These are phyloP conservation scores for Zasmidium cellare DNA, from an alignment of 2,329 filamentous ascomycete species.

Conservation along the genomic window DNA sequence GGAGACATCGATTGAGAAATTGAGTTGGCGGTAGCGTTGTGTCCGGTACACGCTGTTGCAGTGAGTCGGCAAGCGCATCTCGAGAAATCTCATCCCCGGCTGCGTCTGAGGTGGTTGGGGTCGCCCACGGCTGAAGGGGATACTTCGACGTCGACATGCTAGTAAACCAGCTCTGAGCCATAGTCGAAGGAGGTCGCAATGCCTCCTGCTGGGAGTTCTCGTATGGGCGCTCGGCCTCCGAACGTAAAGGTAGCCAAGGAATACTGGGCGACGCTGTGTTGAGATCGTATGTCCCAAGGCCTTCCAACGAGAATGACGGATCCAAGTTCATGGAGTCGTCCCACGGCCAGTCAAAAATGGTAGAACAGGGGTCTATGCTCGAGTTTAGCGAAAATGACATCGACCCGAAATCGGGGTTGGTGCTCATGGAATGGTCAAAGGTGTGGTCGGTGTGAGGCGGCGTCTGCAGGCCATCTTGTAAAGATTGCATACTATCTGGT, in stretches of 20 bases:
- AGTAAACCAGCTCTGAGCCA: neutral
- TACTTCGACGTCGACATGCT: neutral
- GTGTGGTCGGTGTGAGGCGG: neutral
- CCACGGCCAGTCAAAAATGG: slow-evolving; percentile 10
- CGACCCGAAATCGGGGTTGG: neutral
- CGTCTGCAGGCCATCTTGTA: too few relatives aligned
- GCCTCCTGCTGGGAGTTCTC: neutral
- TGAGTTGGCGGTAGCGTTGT: slow-evolving; percentile 3
- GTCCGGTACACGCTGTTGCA: slow-evolving; percentile 6
- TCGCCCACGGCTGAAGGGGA: neutral
- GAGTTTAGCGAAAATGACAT: neutral
- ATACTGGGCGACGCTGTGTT: neutral
- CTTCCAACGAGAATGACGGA: slow-evolving; percentile 6
- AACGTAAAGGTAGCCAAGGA: slow-evolving; percentile 2
- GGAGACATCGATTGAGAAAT: slow-evolving; percentile 11
- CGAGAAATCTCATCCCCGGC: slow-evolving; percentile 5
- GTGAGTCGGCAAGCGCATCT: slow-evolving; percentile 6
- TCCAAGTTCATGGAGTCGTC: slow-evolving; percentile 10
- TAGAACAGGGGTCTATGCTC: too few relatives aligned
- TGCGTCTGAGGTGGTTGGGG: neutral
- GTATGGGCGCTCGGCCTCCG: neutral
- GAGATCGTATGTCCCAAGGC: neutral
- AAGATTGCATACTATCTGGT: too few relatives aligned
- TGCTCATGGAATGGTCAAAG: neutral
- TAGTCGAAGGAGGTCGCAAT: neutral